Conservation (phyloP, 768 basidiomycete species). For the Trametes coccinea region DNA sequence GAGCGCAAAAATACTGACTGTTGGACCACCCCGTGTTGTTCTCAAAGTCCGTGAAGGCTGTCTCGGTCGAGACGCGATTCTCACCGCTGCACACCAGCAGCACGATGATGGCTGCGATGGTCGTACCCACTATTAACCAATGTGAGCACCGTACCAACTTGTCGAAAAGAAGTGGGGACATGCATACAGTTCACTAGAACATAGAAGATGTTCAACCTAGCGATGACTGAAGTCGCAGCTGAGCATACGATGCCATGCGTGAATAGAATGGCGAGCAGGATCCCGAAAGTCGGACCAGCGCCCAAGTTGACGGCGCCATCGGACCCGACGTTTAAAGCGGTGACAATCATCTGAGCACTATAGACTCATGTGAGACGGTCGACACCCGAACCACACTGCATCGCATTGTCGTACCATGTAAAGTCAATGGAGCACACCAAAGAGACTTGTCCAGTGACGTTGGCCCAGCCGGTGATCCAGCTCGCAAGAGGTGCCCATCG, state of each 20-base stretch:
- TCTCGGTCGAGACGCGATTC: slow-evolving; percentile 59
- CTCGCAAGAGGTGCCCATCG: slow-evolving; percentile 62
- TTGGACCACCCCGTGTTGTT: slow-evolving; percentile 71
- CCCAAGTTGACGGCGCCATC: slow-evolving; percentile 54
- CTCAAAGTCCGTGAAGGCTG: slow-evolving; percentile 69
- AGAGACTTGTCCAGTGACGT: slow-evolving; percentile 68
- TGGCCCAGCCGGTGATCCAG: slow-evolving; percentile 73
- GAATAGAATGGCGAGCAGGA: slow-evolving; percentile 62
- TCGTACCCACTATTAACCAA: slow-evolving; percentile 51
- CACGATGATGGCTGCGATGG: slow-evolving; percentile 59
- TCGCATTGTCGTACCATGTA: slow-evolving; percentile 47
- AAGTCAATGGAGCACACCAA: slow-evolving; percentile 77
- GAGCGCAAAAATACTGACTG: slow-evolving; percentile 40
- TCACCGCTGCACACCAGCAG: slow-evolving; percentile 58
- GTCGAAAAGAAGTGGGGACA: neutral
- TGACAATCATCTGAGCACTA: slow-evolving; percentile 75
- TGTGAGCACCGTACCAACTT: neutral
- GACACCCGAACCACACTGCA: neutral
- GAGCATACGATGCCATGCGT: slow-evolving; percentile 73
- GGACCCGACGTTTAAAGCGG: slow-evolving; percentile 62
- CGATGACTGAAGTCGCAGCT: slow-evolving; percentile 62
- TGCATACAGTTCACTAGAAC: slow-evolving; percentile 61
- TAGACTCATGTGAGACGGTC: neutral
- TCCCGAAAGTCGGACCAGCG: slow-evolving; percentile 65
- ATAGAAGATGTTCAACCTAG: slow-evolving; percentile 70